Evolutionary conservation across 768 basidiomycete genomes (phyloP).

Genomic region (Gymnopilus dilepis): DNA sequence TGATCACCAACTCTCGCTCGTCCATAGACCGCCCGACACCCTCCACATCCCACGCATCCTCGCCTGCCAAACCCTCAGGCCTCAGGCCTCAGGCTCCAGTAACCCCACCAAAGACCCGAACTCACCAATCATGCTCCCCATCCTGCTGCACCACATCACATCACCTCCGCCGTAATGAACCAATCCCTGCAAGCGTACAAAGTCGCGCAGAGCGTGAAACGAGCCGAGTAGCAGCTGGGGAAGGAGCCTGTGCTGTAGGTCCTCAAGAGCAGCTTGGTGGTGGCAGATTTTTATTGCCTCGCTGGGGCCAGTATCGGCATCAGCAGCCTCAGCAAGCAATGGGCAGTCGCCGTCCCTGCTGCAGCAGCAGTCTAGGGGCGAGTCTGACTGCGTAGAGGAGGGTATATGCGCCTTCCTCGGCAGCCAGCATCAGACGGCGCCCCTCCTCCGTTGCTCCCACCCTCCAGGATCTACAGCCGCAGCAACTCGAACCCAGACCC

Average conservation of each 20-base stretch:
- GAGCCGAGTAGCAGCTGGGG: slow-evolving; percentile 69
- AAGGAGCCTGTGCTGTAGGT: slow-evolving; percentile 74
- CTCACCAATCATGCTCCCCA: slow-evolving; percentile 24
- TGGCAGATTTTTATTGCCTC: slow-evolving; percentile 38
- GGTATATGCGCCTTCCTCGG: background rate
- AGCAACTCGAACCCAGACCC: no score
- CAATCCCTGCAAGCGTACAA: slow-evolving; percentile 79
- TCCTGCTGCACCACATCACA: slow-evolving; percentile 43
- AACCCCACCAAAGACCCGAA: background rate
- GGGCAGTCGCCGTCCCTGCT: background rate
- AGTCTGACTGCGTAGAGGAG: slow-evolving; percentile 8
- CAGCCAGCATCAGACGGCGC: no score
- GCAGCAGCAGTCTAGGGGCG: background rate
- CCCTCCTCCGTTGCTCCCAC: no score
- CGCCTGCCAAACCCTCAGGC: slow-evolving; percentile 26
- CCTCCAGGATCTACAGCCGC: no score
- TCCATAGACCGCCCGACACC: slow-evolving; percentile 9
- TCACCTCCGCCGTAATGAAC: slow-evolving; percentile 67
- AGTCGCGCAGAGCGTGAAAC: slow-evolving; percentile 71
- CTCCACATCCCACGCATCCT: slow-evolving; percentile 25
- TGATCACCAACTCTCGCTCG: no score
- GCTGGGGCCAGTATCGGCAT: slow-evolving; percentile 33
- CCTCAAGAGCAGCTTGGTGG: slow-evolving; percentile 62
- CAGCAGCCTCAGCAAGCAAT: slow-evolving; percentile 16
- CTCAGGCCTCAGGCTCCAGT: no score